Conservation (phyloP, 768 basidiomycete species). For the Chalciporus pseudorubinellus region DNA sequence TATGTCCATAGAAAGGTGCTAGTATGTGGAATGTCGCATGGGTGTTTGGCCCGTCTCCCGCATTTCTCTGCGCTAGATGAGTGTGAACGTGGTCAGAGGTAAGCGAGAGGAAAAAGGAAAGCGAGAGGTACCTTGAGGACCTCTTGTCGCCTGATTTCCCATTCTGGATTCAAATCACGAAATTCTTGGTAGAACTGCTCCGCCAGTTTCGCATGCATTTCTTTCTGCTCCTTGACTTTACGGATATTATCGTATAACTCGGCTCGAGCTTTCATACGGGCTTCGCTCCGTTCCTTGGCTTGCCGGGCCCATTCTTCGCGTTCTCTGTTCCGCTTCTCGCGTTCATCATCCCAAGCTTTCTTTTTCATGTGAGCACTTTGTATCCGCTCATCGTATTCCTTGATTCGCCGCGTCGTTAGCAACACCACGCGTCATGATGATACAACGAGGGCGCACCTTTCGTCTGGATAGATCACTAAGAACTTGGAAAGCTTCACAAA, state of each 20-base stretch:
- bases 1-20: slow-evolving; percentile 29
- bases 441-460: slow-evolving; percentile 38
- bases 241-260: slow-evolving; percentile 36
- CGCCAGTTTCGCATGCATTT: slow-evolving; percentile 42
- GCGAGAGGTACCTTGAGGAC: slow-evolving; percentile 45
- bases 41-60: slow-evolving; percentile 26
- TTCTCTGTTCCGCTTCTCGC: slow-evolving; percentile 43
- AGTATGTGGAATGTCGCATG: slow-evolving; percentile 14
- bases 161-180: slow-evolving; percentile 56
- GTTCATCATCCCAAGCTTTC: slow-evolving; percentile 36
- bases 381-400: slow-evolving; percentile 51
- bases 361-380: slow-evolving; percentile 26
- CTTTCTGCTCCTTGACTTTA: slow-evolving; percentile 42
- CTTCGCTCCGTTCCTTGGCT: slow-evolving; percentile 47
- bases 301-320: slow-evolving; percentile 54
- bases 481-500: slow-evolving; percentile 60
- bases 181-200: slow-evolving; percentile 56
- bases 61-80: slow-evolving; percentile 30
- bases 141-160: slow-evolving; percentile 53
- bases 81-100: slow-evolving; percentile 6
- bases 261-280: slow-evolving; percentile 46
- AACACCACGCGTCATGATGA: background rate
- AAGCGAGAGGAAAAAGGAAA: background rate
- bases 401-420: background rate
- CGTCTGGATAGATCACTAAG: slow-evolving; percentile 55